Evolutionary conservation across 2,329 filamentous ascomycete species (phyloP).

Genomic region (Aureobasidium sp.): DNA sequence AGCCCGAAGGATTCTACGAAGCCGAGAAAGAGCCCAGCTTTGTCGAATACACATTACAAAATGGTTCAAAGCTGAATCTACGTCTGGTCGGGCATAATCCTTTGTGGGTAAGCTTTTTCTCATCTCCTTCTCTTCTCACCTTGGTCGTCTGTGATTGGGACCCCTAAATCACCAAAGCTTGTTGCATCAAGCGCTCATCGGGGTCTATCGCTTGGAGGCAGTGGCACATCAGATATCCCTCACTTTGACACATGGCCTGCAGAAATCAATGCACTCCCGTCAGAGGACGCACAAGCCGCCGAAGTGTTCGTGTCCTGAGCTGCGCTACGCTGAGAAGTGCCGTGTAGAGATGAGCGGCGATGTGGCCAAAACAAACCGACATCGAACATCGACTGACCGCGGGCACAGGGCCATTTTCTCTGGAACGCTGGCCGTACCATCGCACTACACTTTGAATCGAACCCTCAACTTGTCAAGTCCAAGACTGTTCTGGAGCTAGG

Average conservation of each 20-base stretch:
- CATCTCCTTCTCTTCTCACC: not conserved
- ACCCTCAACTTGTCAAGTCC: conserved; percentile 53
- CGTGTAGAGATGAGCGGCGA: not conserved
- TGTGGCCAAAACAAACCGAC: too few species aligned
- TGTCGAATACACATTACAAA: conserved; percentile 61
- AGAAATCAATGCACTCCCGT: not conserved
- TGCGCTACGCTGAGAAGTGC: not conserved
- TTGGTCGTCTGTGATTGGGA: not conserved
- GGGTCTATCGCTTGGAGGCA: not conserved
- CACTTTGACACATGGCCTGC: not conserved
- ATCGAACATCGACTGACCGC: not conserved
- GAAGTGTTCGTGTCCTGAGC: not conserved
- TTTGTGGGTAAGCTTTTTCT: conserved; percentile 55
- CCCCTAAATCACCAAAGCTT: not conserved
- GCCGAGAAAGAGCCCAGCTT: conserved; percentile 68
- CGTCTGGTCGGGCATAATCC: conserved; percentile 81
- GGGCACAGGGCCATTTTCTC: conserved; percentile 63
- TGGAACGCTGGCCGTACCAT: conserved; percentile 85
- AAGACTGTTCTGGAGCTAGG: conserved; percentile 81
- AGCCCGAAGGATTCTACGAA: conserved; percentile 72
- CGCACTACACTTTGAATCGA: conserved; percentile 66
- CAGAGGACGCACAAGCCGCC: not conserved
- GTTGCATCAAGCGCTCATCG: not conserved
- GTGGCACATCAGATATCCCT: not conserved
- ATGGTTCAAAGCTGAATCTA: conserved; percentile 57